Percentiles rank a stretch among this genome's conserved stretches.
Conservation (phyloP, 805 yeast genomes). For the Candida krabiensis region DNA sequence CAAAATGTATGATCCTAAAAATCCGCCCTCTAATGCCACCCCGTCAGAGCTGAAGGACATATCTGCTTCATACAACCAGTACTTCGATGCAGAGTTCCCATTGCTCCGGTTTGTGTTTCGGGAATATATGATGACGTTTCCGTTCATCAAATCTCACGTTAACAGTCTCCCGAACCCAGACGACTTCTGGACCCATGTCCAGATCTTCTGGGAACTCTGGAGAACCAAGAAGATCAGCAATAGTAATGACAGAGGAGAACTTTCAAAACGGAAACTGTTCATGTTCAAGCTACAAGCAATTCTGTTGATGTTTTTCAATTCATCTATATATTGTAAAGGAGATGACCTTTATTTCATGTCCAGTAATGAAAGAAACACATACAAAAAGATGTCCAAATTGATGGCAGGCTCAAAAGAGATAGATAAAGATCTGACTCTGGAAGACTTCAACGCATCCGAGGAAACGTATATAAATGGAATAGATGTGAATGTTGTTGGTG, state of each 20-base stretch:
- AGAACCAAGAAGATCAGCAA: slow-evolving; percentile 69
- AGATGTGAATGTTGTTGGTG: slow-evolving; percentile 69
- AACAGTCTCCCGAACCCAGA: slow-evolving; percentile 15
- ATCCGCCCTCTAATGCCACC: slow-evolving; percentile 22
- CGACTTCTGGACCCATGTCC: slow-evolving; percentile 79
- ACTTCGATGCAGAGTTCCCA: slow-evolving; percentile 53
- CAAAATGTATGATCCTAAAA: slow-evolving; percentile 42
- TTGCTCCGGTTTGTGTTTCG: slow-evolving; percentile 64
- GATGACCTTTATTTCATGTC: slow-evolving; percentile 51
- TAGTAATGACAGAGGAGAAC: slow-evolving; percentile 71
- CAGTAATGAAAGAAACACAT: slow-evolving; percentile 37
- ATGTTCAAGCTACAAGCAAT: slow-evolving; percentile 62
- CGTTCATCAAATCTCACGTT: slow-evolving; percentile 62
- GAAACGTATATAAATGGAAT: slow-evolving; percentile 53
- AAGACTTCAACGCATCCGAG: slow-evolving; percentile 38
- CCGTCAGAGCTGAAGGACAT: slow-evolving; percentile 18
- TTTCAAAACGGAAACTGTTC: slow-evolving; percentile 67
- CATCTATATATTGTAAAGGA: slow-evolving; percentile 64
- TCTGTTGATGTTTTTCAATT: slow-evolving; percentile 67
- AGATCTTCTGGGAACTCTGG: slow-evolving; percentile 78
- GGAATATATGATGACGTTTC: slow-evolving; percentile 66
- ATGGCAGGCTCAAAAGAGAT: slow-evolving; percentile 15
- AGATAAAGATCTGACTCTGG: slow-evolving; percentile 27
- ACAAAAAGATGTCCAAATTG: slow-evolving; percentile 38
- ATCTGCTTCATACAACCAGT: slow-evolving; percentile 16